Conservation (phyloP, 2,329 filamentous ascomycete genomes). For the Fusarium sp. region DNA sequence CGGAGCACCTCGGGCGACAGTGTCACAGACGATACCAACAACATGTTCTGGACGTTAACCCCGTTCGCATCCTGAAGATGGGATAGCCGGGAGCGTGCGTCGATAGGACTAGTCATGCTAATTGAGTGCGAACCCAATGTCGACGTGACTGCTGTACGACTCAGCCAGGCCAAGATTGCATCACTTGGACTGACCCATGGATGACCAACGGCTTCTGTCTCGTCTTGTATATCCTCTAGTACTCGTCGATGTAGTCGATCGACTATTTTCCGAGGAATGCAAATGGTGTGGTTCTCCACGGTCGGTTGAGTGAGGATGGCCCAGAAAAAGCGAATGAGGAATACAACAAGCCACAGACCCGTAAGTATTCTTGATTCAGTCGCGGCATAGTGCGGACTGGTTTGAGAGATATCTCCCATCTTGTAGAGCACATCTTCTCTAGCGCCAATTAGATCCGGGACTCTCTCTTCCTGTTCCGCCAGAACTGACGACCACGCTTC, state of each 20-base stretch:
- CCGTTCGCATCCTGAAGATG: rapidly evolving
- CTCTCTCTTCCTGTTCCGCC: rapidly evolving
- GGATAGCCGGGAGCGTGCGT: background rate
- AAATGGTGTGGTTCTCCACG: background rate
- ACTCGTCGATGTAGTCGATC: background rate
- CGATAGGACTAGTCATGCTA: background rate
- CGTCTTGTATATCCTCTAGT: background rate
- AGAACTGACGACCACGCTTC: background rate
- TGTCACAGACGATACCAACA: background rate
- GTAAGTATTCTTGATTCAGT: background rate
- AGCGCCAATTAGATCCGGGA: background rate
- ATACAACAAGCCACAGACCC: background rate
- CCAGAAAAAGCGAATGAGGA: background rate
- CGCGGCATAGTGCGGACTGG: no score
- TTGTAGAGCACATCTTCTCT: background rate
- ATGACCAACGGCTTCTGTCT: rapidly evolving
- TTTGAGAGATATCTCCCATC: rapidly evolving
- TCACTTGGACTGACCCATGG: conserved; percentile 10
- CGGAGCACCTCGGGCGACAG: rapidly evolving
- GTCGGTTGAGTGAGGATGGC: background rate
- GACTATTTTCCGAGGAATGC: background rate
- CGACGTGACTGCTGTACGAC: rapidly evolving
- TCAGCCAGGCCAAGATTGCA: background rate
- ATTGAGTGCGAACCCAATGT: rapidly evolving
- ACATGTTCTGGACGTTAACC: background rate